A percentile compares a stretch with the other conserved stretches of the same genome.
phyloP scores from a whole-genome alignment of 1,284 basidiomycete genomes.

The Gomphus sp. region DNA sequence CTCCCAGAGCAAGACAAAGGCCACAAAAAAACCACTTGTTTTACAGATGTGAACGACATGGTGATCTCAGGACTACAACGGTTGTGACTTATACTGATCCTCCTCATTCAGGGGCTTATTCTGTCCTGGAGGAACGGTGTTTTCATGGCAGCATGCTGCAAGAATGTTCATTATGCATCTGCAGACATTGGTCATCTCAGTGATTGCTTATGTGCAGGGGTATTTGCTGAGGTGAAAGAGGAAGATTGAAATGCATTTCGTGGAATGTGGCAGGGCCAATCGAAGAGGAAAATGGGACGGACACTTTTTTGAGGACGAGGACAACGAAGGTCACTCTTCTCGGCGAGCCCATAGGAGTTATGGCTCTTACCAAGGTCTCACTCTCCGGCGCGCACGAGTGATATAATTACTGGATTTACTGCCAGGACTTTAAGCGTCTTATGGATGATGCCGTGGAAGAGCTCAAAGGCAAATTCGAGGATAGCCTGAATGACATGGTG shows the following conservation, averaged over 20 bases:
- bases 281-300: constrained; percentile 17
- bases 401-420: neutral
- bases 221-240: constrained; percentile 39
- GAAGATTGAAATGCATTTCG: constrained; percentile 39
- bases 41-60: constrained; percentile 43
- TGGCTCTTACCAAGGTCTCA: constrained; percentile 34
- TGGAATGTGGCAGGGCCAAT: constrained; percentile 36
- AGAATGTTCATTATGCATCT: constrained; percentile 37
- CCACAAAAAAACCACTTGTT: constrained; percentile 48
- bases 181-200: constrained; percentile 36
- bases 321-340: constrained; percentile 32
- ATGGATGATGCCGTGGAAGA: constrained; percentile 9
- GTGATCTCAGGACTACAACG: constrained; percentile 44
- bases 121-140: constrained; percentile 30
- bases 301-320: constrained; percentile 15
- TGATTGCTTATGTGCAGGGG: constrained; percentile 41
- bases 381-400: constrained; percentile 1
- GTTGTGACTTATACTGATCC: neutral
- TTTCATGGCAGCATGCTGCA: constrained; percentile 45
- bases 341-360: constrained; percentile 35
- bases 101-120: neutral
- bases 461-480: constrained; percentile 39
- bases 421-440: constrained; percentile 35
- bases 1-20: constrained; percentile 37
- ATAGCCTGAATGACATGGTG: constrained; percentile 51